Evolutionary conservation across 1,139 yeast genomes (phyloP).

Genomic region (Candida tetrigidarum): DNA sequence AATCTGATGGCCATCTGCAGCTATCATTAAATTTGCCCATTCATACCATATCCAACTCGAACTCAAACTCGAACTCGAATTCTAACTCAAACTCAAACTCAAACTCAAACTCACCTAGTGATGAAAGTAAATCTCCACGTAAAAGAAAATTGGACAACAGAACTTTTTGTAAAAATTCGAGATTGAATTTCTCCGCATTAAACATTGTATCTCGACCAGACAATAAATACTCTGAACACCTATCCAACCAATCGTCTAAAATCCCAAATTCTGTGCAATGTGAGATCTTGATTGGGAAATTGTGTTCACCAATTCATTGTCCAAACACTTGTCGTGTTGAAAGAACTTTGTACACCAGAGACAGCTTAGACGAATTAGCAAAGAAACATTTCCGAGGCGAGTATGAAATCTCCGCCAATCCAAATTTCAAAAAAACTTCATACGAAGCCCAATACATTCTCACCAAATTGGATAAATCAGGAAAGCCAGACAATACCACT

Average conservation of each 20-base stretch:
- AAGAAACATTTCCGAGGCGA: constrained; percentile 6
- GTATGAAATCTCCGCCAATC: constrained; percentile 14
- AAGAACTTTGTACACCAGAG: constrained; percentile 16
- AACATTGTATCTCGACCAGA: constrained; percentile 15
- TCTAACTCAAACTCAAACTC: not conserved
- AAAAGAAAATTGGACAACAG: constrained; percentile 9
- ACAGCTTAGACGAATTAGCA: constrained; percentile 10
- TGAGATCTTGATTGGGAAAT: constrained; percentile 13
- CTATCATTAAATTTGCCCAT: constrained; percentile 11
- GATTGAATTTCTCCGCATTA: constrained; percentile 14
- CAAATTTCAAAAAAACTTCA: constrained; percentile 18
- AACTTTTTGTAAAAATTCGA: constrained; percentile 7
- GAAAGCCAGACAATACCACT: constrained; percentile 20
- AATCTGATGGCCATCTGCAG: constrained; percentile 13
- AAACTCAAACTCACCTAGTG: constrained; percentile 3
- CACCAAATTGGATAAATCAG: constrained; percentile 15
- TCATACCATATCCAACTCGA: not conserved
- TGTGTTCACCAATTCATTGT: constrained; percentile 15
- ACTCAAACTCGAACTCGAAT: not conserved
- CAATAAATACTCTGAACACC: constrained; percentile 12
- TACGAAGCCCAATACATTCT: constrained; percentile 20
- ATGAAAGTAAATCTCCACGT: constrained; percentile 5
- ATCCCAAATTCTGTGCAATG: constrained; percentile 16
- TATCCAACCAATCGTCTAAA: constrained; percentile 10
- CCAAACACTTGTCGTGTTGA: constrained; percentile 14